Conservation (phyloP, 768 basidiomycete species). For the Lyophyllum atratum region DNA sequence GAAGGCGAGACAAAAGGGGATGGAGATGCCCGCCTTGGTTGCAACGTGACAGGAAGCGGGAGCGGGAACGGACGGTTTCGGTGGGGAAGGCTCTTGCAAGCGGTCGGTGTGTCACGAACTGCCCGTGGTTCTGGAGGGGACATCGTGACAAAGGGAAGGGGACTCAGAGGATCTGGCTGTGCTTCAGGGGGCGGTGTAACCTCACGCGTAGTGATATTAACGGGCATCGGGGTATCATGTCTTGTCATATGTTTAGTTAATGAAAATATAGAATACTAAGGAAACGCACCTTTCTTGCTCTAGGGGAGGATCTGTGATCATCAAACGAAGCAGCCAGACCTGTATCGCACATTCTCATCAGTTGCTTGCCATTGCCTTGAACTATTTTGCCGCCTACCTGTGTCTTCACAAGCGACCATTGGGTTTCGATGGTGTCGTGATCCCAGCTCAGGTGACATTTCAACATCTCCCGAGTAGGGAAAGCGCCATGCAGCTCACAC, state of each 20-base stretch:
- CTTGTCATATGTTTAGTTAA: not conserved
- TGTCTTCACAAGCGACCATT: constrained; percentile 34
- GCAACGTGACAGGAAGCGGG: not conserved
- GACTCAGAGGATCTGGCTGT: constrained; percentile 1
- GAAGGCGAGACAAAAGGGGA: constrained; percentile 3
- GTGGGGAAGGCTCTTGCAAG: not conserved
- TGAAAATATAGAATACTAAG: not conserved
- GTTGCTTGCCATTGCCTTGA: not conserved
- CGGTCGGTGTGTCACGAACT: not conserved
- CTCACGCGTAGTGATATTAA: not conserved
- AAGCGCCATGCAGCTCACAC: constrained; percentile 47
- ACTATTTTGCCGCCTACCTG: constrained; percentile 13
- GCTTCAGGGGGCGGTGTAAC: not conserved
- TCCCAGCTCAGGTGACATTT: constrained; percentile 50
- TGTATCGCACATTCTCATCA: not conserved
- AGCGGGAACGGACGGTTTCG: no score
- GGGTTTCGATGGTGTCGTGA: constrained; percentile 40
- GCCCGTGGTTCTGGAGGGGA: constrained; percentile 5
- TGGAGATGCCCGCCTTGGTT: not conserved
- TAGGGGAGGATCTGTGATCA: not conserved
- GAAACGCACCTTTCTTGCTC: not conserved
- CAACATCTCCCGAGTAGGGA: constrained; percentile 45
- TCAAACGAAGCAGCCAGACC: constrained; percentile 11
- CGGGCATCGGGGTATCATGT: not conserved
- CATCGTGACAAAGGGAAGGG: constrained; percentile 14